These are phyloP conservation scores for Amanita molliuscula DNA, from an alignment of 768 basidiomycete species.

Conservation along the genomic window DNA sequence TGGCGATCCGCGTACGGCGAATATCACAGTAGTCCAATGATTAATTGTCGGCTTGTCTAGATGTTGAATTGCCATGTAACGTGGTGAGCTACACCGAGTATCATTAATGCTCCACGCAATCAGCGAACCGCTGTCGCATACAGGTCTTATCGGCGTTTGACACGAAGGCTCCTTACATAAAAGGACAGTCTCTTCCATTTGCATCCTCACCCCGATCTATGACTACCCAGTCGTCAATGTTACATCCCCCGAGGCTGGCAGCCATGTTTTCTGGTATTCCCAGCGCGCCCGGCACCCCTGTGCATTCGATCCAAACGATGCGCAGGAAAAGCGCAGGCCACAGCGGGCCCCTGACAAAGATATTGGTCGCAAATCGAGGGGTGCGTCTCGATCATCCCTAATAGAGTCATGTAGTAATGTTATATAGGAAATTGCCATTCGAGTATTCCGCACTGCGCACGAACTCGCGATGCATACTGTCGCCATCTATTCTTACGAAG, in stretches of 20 bases:
- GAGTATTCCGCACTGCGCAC: constrained; percentile 96
- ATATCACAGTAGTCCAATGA: not conserved
- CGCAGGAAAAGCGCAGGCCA: constrained; percentile 87
- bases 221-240: constrained; percentile 27
- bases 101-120: no score
- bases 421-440: constrained; percentile 91
- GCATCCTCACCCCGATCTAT: constrained; percentile 20
- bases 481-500: constrained; percentile 96
- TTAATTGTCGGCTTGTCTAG: no score
- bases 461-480: constrained; percentile 99
- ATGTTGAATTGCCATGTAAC: no score
- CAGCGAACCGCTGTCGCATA: no score
- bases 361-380: constrained; percentile 86
- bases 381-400: constrained; percentile 31
- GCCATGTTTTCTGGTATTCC: constrained; percentile 65
- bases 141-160: not conserved
- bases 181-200: not conserved
- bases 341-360: constrained; percentile 81
- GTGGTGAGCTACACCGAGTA: no score
- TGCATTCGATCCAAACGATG: constrained; percentile 88
- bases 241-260: constrained; percentile 69
- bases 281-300: constrained; percentile 73
- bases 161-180: not conserved
- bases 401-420: constrained; percentile 7
- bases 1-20: constrained; percentile 15